phyloP scores from a whole-genome alignment of 2,329 filamentous ascomycete genomes.

The Orbilia javanica region DNA sequence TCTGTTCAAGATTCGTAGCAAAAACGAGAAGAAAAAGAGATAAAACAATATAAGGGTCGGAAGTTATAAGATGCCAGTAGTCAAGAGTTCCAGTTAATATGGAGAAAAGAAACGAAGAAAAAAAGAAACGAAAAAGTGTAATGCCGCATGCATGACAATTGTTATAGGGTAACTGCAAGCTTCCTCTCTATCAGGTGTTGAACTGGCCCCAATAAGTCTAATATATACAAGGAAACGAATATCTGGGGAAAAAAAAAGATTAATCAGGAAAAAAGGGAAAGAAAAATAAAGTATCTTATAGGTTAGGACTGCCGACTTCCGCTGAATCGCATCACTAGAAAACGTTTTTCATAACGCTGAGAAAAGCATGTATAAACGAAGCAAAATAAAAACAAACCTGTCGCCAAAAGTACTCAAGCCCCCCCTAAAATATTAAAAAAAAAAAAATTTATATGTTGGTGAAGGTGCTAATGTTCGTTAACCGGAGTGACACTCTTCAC shows the following conservation, averaged over 20 bases:
- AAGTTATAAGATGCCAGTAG: neutral
- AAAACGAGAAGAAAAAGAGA: neutral
- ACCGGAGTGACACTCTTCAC: slow-evolving; percentile 73
- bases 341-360: slow-evolving; percentile 47
- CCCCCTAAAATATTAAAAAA: neutral
- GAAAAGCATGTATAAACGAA: slow-evolving; percentile 28
- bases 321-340: slow-evolving; percentile 45
- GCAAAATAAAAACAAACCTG: slow-evolving; percentile 30
- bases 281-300: slow-evolving; percentile 8
- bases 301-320: slow-evolving; percentile 9
- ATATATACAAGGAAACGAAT: slow-evolving; percentile 51
- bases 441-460: neutral
- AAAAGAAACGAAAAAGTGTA: slow-evolving; percentile 16
- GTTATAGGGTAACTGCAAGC: slow-evolving; percentile 8
- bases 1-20: slow-evolving; percentile 19
- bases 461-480: slow-evolving; percentile 30
- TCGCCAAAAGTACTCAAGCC: slow-evolving; percentile 7
- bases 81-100: neutral
- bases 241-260: neutral
- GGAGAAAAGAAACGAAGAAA: slow-evolving; percentile 22
- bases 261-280: slow-evolving; percentile 13
- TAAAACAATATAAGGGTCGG: too few relatives aligned
- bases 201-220: slow-evolving; percentile 29
- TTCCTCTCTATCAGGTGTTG: slow-evolving; percentile 26
- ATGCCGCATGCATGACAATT: slow-evolving; percentile 30